Evolutionary conservation across 2,329 filamentous ascomycete species (phyloP).

Genomic region (Colletotrichum gigasporum): DNA sequence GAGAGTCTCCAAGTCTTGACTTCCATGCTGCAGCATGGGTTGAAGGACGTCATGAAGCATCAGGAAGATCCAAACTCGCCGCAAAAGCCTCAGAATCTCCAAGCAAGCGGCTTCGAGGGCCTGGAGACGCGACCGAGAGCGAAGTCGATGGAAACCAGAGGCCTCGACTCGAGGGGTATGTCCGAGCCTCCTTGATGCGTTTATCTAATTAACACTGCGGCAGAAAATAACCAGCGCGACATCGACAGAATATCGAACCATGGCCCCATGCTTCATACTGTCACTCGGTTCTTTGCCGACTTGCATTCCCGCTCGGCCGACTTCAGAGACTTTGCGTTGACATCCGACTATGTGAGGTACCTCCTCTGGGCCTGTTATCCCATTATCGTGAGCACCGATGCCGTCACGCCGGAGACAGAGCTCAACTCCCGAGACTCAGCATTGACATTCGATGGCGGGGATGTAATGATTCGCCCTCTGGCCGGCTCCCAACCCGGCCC

Average conservation of each 20-base stretch:
- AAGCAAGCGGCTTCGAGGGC: conserved; percentile 34
- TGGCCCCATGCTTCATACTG: conserved; percentile 75
- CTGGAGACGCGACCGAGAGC: conserved; percentile 54
- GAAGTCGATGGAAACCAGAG: conserved; percentile 73
- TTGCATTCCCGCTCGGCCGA: conserved; percentile 78
- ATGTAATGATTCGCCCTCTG: conserved; percentile 83
- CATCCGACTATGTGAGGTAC: conserved; percentile 83
- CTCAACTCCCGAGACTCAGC: conserved; percentile 84
- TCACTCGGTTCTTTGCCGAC: conserved; percentile 82
- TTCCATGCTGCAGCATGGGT: conserved; percentile 86
- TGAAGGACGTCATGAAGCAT: conserved; percentile 75
- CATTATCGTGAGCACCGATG: conserved; percentile 85
- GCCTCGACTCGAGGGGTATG: conserved; percentile 63
- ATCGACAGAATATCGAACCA: conserved; percentile 60
- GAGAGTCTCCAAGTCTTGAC: conserved; percentile 84
- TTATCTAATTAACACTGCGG: conserved; percentile 32
- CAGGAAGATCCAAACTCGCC: conserved; percentile 69
- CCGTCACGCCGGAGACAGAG: conserved; percentile 84
- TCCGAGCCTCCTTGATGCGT: too few species aligned
- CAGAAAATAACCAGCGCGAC: conserved; percentile 52
- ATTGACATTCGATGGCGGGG: conserved; percentile 85
- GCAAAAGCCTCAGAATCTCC: conserved; percentile 17
- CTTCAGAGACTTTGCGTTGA: conserved; percentile 85
- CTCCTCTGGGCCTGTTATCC: conserved; percentile 86
- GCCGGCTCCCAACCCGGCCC: conserved; percentile 70